Conservation (phyloP, 495 filamentous ascomycete genomes). For the Aspergillus sclerotioniger region DNA sequence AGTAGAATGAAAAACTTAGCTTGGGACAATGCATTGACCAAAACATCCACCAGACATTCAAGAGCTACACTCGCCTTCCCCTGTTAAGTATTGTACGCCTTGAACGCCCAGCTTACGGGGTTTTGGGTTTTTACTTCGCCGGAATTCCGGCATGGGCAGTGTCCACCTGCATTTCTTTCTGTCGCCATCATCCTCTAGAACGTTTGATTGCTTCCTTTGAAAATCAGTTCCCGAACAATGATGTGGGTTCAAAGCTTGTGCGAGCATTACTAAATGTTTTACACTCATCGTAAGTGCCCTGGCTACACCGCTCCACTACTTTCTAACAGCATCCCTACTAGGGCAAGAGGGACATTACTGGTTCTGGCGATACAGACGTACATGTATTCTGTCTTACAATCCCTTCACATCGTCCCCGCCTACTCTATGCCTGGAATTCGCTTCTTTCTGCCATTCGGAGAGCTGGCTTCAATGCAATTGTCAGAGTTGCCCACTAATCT, state of each 20-base stretch:
- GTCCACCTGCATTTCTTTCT: conserved; percentile 40
- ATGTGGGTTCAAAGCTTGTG: conserved; percentile 24
- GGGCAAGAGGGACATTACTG: conserved; percentile 37
- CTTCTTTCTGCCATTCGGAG: conserved; percentile 39
- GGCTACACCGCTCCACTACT: not conserved
- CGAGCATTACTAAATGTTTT: conserved; percentile 32
- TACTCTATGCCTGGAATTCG: conserved; percentile 26
- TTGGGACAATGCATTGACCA: conserved; percentile 4
- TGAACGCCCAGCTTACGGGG: conserved; percentile 36
- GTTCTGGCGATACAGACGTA: conserved; percentile 45
- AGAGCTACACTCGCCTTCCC: conserved; percentile 40
- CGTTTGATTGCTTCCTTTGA: conserved; percentile 32
- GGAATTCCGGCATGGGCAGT: conserved; percentile 46
- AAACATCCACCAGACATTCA: conserved; percentile 39
- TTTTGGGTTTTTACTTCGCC: conserved; percentile 42
- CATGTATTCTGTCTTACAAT: conserved; percentile 50
- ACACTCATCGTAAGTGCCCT: conserved; percentile 32
- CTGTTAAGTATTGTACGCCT: conserved; percentile 37
- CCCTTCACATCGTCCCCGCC: conserved; percentile 42
- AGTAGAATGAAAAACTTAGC: not conserved
- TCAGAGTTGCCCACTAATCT: conserved; percentile 32
- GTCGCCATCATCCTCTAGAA: conserved; percentile 40
- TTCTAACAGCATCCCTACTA: conserved; percentile 26
- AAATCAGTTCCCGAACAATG: conserved; percentile 27
- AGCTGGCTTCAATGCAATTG: conserved; percentile 33